phyloP scores from a whole-genome alignment of 768 basidiomycete species.

The Trametes meyenii region DNA sequence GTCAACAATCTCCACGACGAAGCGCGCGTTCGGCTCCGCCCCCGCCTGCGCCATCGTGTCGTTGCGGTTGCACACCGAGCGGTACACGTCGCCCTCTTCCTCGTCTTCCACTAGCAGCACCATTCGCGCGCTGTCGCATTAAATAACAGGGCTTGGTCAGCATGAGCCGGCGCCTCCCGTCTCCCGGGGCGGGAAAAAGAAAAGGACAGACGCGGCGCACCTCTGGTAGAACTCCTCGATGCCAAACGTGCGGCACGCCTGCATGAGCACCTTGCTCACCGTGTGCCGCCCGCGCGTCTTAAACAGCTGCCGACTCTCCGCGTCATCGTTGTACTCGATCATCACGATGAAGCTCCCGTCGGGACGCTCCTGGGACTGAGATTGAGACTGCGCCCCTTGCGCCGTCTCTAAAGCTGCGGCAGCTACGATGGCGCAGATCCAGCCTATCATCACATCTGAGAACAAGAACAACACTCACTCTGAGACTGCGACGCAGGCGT shows the following conservation, averaged over 20 bases:
- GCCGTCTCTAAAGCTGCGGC: neutral
- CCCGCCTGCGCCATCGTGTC: slow-evolving; percentile 28
- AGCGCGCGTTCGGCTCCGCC: slow-evolving; percentile 20
- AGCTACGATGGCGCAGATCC: neutral
- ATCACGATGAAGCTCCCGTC: slow-evolving; percentile 27
- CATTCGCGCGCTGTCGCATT: slow-evolving; percentile 11
- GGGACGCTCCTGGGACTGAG: neutral
- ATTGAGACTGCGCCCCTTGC: neutral
- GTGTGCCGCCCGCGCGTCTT: slow-evolving; percentile 47
- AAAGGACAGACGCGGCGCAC: slow-evolving; percentile 1
- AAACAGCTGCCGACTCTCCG: slow-evolving; percentile 35
- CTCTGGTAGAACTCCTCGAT: slow-evolving; percentile 31
- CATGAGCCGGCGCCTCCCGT: neutral
- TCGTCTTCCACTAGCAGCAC: slow-evolving; percentile 19
- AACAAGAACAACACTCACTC: neutral
- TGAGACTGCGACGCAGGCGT: neutral
- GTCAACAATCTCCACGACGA: slow-evolving; percentile 19
- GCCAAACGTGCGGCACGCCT: slow-evolving; percentile 44
- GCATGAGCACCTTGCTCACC: slow-evolving; percentile 44
- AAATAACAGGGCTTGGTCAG: no score
- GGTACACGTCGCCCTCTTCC: slow-evolving; percentile 18
- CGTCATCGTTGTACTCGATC: slow-evolving; percentile 25
- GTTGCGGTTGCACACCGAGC: slow-evolving; percentile 15
- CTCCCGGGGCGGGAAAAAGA: no score
- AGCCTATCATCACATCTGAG: no score